phyloP scores from a whole-genome alignment of 1,139 yeast species.

The Nakaseomyces kungkrabaensis region DNA sequence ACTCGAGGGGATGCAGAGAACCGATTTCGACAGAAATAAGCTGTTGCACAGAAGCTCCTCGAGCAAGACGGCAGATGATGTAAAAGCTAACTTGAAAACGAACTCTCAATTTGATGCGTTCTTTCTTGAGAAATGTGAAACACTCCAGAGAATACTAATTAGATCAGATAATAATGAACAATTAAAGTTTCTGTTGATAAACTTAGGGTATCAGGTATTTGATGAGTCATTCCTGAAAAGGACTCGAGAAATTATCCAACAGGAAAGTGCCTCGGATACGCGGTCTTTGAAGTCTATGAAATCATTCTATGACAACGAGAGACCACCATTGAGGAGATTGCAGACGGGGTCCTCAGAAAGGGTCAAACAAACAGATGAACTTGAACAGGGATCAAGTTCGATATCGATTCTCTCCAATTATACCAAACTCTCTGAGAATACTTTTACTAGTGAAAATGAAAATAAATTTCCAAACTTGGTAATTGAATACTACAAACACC shows the following conservation, averaged over 20 bases:
- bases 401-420: not conserved
- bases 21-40: not conserved
- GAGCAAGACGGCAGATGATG: not conserved
- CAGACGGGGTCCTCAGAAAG: not conserved
- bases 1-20: not conserved
- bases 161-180: conserved; percentile 39
- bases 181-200: conserved; percentile 32
- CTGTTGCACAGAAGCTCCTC: not conserved
- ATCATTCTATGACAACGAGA: conserved; percentile 9
- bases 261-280: conserved; percentile 3
- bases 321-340: not conserved
- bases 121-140: conserved; percentile 32
- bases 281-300: conserved; percentile 12
- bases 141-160: conserved; percentile 32
- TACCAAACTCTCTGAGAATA: not conserved
- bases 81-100: not conserved
- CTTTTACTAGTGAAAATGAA: conserved; percentile 5
- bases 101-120: conserved; percentile 22
- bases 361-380: not conserved
- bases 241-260: conserved; percentile 11
- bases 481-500: conserved; percentile 8
- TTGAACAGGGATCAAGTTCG: not conserved
- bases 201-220: conserved; percentile 21
- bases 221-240: conserved; percentile 22
- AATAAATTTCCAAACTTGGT: conserved; percentile 21